Percentiles rank a stretch among this genome's conserved stretches.
Conservation (phyloP, 306 rosid genomes). For the Casuarina cunninghamiana region DNA sequence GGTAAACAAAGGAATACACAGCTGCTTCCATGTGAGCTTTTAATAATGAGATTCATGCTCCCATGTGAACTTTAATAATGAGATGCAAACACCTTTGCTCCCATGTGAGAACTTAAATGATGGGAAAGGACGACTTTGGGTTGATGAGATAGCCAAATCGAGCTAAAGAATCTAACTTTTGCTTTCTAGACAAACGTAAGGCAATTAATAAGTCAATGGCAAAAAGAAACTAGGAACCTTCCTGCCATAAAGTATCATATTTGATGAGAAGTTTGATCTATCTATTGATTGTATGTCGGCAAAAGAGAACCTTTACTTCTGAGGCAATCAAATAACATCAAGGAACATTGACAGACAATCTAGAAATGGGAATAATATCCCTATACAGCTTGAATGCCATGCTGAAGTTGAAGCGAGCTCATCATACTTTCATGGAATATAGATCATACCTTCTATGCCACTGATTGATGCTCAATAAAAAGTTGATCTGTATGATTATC, state of each 20-base stretch:
- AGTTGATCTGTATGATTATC: not conserved
- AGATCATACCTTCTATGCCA: not conserved
- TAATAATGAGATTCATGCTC: too few species aligned
- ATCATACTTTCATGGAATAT: not conserved
- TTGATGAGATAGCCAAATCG: not conserved
- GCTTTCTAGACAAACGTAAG: not conserved
- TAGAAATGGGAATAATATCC: not conserved
- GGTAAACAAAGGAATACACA: not conserved
- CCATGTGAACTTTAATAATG: too few species aligned
- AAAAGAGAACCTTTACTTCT: not conserved
- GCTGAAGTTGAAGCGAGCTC: not conserved
- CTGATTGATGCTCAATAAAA: not conserved
- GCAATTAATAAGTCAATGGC: not conserved
- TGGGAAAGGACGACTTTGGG: not conserved
- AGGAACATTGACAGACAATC: not conserved
- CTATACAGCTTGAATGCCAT: not conserved
- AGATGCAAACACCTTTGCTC: not conserved
- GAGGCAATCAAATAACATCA: not conserved
- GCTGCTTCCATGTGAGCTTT: not conserved
- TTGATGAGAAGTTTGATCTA: not conserved
- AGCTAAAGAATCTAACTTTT: not conserved
- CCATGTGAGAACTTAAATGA: not conserved
- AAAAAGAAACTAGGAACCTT: not conserved
- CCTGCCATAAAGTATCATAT: not conserved
- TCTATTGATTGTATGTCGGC: conserved; percentile 7